Evolutionary conservation across 306 rosid genomes (phyloP), one percentile per base, ranked within the genome.

Genomic region (Ammopiptanthus mongolicus): DNA sequence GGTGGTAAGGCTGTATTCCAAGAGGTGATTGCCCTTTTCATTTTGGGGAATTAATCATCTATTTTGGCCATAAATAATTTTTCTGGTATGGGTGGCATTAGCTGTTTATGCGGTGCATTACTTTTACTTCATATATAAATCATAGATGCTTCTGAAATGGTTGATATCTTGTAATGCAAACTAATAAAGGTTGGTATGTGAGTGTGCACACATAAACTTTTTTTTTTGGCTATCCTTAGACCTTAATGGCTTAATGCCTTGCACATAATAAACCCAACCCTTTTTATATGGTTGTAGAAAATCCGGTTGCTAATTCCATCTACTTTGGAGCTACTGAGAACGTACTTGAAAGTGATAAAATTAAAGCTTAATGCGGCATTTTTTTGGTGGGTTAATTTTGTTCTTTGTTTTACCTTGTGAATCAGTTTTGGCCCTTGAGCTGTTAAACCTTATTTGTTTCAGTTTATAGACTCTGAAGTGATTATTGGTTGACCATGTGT

Each of bases 1-100:
- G 91, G 91, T 87, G 91, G 79, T 70, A 78, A 88, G 74, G 61
- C 71, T 78, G 69, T 76, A 41, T 84, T 86, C 56, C 96, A 73
- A 28, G 97, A 87, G 91, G 99, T 95, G 66, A 75, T 85, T 39
- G 21, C 78, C 74, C 3, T 66, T 72, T 19, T 62, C 64, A 72
- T 6, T 60, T 68, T 17, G 23, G 37, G 9, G 73, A 55, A n/a
- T 63, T 10, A 34, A 44, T 61, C 25, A 25, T 62, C 0, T 63
- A 9, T 55, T 29, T 31, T 17, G n/a, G 58, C 41, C 5, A 6
- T 66, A 29, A 1, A 25, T 78, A 12, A 28, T 51, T 67, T 31
- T 76, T 34, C 37, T 5, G 55, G 50, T 47, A 5, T 76, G 31
- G 14, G 5, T 41, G 41, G 10, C 42, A 15, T 78, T 62, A 57